Conservation (phyloP, 805 yeast genomes). For the Saturnispora mendoncae region DNA sequence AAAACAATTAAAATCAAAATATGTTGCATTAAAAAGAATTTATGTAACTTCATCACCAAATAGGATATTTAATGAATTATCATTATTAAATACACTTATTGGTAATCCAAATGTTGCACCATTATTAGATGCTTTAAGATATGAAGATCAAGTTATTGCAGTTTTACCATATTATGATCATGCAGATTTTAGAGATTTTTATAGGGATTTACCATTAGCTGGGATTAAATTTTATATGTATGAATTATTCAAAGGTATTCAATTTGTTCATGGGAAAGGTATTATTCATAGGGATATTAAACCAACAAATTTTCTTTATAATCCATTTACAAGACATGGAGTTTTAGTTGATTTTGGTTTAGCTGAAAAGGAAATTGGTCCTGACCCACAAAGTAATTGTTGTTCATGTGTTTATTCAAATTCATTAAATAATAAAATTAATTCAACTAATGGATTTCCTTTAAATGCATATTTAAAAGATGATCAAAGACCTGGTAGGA, state of each 20-base stretch:
- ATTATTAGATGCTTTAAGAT: conserved; percentile 74
- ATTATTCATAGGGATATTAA: conserved; percentile 90
- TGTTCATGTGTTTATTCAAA: conserved; percentile 47
- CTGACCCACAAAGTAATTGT: conserved; percentile 25
- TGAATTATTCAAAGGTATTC: conserved; percentile 70
- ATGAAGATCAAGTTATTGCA: conserved; percentile 87
- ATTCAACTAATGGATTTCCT: conserved; percentile 25
- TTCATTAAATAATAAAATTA: neutral
- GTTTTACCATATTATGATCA: conserved; percentile 87
- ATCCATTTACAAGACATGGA: conserved; percentile 59
- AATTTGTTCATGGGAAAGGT: conserved; percentile 80
- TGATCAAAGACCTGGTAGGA: conserved; percentile 77
- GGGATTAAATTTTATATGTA: conserved; percentile 77
- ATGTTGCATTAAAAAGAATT: conserved; percentile 84
- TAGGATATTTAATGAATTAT: conserved; percentile 82
- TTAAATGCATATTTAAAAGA: conserved; percentile 71
- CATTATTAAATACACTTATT: conserved; percentile 57
- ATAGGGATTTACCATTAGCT: conserved; percentile 64
- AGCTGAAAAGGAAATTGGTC: conserved; percentile 54
- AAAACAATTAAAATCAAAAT: conserved; percentile 22
- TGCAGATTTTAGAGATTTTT: conserved; percentile 82
- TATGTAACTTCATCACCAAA: conserved; percentile 94
- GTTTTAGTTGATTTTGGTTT: conserved; percentile 88
- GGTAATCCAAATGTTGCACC: conserved; percentile 79
- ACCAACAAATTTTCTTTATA: conserved; percentile 83